Conservation (phyloP, 1,139 yeast genomes). For the Hyphopichia buzzinii region DNA sequence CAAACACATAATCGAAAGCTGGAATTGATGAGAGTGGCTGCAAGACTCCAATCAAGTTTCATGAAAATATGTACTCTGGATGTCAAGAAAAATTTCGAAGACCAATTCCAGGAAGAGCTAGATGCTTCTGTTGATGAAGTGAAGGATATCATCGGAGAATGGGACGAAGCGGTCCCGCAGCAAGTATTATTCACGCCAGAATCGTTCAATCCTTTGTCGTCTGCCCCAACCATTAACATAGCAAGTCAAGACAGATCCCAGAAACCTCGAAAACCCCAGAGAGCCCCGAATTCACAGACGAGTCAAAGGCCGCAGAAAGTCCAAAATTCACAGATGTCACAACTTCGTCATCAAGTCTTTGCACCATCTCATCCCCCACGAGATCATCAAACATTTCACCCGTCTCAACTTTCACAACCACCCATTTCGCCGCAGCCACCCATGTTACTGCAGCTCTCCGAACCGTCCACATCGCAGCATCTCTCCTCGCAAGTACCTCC, state of each 20-base stretch:
- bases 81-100: constrained; percentile 9
- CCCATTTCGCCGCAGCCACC: no score
- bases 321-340: background rate
- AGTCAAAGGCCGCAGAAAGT: no score
- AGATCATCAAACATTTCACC: background rate
- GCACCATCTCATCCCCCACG: constrained; percentile 3
- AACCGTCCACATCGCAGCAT: no score
- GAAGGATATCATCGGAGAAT: constrained; percentile 20
- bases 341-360: background rate
- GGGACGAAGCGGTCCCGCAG: constrained; percentile 21
- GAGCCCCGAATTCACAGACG: no score
- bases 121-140: constrained; percentile 18
- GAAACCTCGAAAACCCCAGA: constrained; percentile 6
- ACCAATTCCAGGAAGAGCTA: constrained; percentile 11
- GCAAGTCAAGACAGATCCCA: constrained; percentile 14
- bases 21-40: constrained; percentile 16
- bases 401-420: background rate
- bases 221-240: constrained; percentile 23
- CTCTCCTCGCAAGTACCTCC: no score
- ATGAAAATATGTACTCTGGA: constrained; percentile 20
- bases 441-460: no score
- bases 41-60: constrained; percentile 23
- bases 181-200: background rate
- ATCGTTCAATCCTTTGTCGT: constrained; percentile 7
- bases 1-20: constrained; percentile 12